A percentile compares a stretch with the other conserved stretches of the same genome.
Conservation (phyloP, 106 monocot genomes). For the Phalaenopsis aphrodite region DNA sequence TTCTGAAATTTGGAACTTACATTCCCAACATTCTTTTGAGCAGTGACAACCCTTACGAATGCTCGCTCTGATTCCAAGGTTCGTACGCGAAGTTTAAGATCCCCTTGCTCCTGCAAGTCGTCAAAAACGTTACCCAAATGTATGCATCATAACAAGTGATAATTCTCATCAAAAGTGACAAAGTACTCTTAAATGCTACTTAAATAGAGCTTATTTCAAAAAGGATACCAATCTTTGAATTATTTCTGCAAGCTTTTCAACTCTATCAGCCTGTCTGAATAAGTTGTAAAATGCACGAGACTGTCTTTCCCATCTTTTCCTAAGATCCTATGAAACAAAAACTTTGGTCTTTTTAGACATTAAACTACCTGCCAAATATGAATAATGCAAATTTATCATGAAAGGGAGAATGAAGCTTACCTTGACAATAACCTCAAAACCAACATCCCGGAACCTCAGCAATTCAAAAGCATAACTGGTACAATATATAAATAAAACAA, state of each 20-base stretch:
- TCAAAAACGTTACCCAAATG: not conserved
- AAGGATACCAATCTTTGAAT: slow-evolving; percentile 85
- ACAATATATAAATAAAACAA: not conserved
- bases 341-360: not conserved
- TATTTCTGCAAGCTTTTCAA: slow-evolving; percentile 82
- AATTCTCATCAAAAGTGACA: not conserved
- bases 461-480: slow-evolving; percentile 90
- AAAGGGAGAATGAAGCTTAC: slow-evolving; percentile 26
- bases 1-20: slow-evolving; percentile 36
- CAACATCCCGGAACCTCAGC: slow-evolving; percentile 88
- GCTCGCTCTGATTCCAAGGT: slow-evolving; percentile 90
- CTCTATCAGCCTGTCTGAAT: slow-evolving; percentile 93
- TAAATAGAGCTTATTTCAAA: not conserved
- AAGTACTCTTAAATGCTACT: not conserved
- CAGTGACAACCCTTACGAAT: slow-evolving; percentile 82
- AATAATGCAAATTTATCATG: slow-evolving; percentile 2
- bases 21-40: slow-evolving; percentile 81
- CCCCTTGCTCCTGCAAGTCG: slow-evolving; percentile 83
- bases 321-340: slow-evolving; percentile 54
- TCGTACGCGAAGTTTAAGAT: slow-evolving; percentile 93
- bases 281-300: slow-evolving; percentile 78
- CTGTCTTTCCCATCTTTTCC: slow-evolving; percentile 92
- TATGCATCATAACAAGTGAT: not conserved
- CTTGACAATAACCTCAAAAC: slow-evolving; percentile 88
- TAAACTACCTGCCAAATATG: not conserved